Conservation (phyloP, 2,329 filamentous ascomycete species). For the Juglanconis oblonga region DNA sequence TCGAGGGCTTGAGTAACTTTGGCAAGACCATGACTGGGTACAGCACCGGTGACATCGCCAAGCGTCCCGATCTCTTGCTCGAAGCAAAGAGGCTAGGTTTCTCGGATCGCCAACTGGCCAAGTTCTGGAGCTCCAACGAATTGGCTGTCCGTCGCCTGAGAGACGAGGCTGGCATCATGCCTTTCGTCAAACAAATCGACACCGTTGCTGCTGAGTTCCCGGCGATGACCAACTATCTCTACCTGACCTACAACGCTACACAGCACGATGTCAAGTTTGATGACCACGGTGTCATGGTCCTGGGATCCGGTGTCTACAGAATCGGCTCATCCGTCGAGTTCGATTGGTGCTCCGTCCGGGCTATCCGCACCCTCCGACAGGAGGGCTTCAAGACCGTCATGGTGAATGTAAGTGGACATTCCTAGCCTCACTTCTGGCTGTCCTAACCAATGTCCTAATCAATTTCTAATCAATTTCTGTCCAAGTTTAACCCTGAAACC, state of each 20-base stretch:
- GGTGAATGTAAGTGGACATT: constrained; percentile 58
- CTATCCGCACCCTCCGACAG: constrained; percentile 84
- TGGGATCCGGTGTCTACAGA: constrained; percentile 93
- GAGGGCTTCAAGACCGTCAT: constrained; percentile 91
- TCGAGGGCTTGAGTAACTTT: constrained; percentile 89
- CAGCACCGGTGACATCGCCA: constrained; percentile 60
- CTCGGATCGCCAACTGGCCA: constrained; percentile 87
- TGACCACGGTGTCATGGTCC: constrained; percentile 92
- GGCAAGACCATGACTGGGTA: constrained; percentile 73
- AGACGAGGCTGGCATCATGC: constrained; percentile 81
- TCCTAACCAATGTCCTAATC: constrained; percentile 17
- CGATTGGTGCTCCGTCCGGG: constrained; percentile 96
- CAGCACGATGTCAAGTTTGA: constrained; percentile 81
- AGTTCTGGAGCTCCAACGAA: constrained; percentile 93
- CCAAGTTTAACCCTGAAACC: constrained; percentile 76
- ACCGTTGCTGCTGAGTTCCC: constrained; percentile 97
- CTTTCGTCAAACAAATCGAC: constrained; percentile 96
- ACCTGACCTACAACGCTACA: constrained; percentile 90
- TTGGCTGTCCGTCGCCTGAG: constrained; percentile 80
- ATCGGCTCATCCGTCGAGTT: constrained; percentile 98
- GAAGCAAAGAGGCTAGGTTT: constrained; percentile 93
- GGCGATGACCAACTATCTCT: constrained; percentile 91
- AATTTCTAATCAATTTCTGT: constrained; percentile 14
- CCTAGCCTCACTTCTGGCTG: background rate
- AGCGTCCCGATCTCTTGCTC: constrained; percentile 64